Evolutionary conservation across 495 filamentous ascomycete genomes (phyloP).

Genomic region (Penicillium paradoxum): DNA sequence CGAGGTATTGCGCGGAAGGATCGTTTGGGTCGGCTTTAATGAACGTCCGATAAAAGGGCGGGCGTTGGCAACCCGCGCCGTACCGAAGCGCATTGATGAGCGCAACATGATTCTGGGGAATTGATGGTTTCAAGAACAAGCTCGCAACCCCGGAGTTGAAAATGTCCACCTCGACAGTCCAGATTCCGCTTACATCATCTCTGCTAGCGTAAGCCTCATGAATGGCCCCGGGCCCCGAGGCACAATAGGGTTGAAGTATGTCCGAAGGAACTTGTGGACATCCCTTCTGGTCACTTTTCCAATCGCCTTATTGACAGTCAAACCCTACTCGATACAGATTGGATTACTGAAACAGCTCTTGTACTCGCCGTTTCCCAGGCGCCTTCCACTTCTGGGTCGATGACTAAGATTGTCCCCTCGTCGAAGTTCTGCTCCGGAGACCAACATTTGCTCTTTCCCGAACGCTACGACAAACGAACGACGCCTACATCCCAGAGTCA

Average conservation of each 20-base stretch:
- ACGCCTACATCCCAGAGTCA: constrained; percentile 11
- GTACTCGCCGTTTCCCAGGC: neutral
- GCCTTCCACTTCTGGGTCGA: neutral
- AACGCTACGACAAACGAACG: constrained; percentile 4
- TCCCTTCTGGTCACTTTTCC: neutral
- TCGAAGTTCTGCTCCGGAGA: constrained; percentile 9
- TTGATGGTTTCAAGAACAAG: constrained; percentile 1
- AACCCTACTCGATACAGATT: too few relatives aligned
- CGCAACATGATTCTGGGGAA: constrained; percentile 28
- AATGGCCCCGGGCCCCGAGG: neutral
- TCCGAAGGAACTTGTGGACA: neutral
- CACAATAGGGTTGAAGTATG: neutral
- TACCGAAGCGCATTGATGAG: constrained; percentile 28
- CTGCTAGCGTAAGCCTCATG: constrained; percentile 2
- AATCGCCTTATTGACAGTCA: neutral
- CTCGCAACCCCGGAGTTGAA: constrained; percentile 1
- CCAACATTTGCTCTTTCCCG: neutral
- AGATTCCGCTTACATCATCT: constrained; percentile 3
- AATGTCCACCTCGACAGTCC: neutral
- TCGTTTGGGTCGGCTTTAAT: constrained; percentile 11
- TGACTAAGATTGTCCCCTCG: constrained; percentile 6
- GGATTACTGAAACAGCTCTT: too few relatives aligned
- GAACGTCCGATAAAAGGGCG: constrained; percentile 19
- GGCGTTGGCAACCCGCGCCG: constrained; percentile 23
- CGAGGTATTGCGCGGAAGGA: constrained; percentile 43